Evolutionary conservation across 495 filamentous ascomycete species (phyloP).

Genomic region (Penicillium bovifimosum): DNA sequence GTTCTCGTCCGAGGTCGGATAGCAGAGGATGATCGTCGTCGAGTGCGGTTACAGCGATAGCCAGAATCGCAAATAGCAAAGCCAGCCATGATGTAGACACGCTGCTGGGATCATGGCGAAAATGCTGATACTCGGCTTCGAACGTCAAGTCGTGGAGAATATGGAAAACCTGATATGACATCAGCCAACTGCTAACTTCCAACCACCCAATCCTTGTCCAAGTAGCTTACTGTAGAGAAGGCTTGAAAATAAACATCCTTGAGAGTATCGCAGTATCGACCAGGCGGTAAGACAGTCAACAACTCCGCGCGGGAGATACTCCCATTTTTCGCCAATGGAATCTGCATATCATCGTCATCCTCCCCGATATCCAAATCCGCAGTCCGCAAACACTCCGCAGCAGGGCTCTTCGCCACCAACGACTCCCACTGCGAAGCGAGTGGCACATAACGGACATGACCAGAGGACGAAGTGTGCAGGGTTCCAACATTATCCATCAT

Average conservation of each 20-base stretch:
- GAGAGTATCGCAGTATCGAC: slow-evolving; percentile 34
- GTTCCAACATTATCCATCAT: slow-evolving; percentile 26
- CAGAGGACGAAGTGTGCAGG: slow-evolving; percentile 32
- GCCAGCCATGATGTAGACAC: slow-evolving; percentile 40
- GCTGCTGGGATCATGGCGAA: slow-evolving; percentile 38
- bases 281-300: slow-evolving; percentile 32
- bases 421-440: slow-evolving; percentile 34
- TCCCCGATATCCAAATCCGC: slow-evolving; percentile 31
- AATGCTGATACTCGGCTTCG: slow-evolving; percentile 42
- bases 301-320: slow-evolving; percentile 28
- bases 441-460: slow-evolving; percentile 41
- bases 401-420: slow-evolving; percentile 23
- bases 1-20: slow-evolving; percentile 37
- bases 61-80: slow-evolving; percentile 41
- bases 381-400: slow-evolving; percentile 25
- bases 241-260: slow-evolving; percentile 39
- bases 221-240: slow-evolving; percentile 33
- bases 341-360: slow-evolving; percentile 34
- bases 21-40: slow-evolving; percentile 42
- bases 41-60: slow-evolving; percentile 40
- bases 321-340: slow-evolving; percentile 29
- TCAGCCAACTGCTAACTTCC: not conserved
- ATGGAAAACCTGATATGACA: slow-evolving; percentile 28
- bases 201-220: not conserved
- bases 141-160: slow-evolving; percentile 47